phyloP scores from a whole-genome alignment of 371 early-diverging fungal species.

The Mucor saturninus region DNA sequence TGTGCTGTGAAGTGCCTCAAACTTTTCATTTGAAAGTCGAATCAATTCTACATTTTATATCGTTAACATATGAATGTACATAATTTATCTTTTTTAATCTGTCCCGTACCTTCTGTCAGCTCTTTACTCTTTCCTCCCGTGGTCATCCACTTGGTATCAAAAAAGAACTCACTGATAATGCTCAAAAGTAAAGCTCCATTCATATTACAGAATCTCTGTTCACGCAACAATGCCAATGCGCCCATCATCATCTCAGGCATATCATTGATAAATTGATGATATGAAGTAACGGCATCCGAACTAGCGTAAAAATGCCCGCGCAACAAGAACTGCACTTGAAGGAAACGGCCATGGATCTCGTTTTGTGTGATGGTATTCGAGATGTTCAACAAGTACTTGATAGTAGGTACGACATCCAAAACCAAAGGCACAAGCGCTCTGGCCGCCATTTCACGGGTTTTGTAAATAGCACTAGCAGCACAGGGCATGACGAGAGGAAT shows the following conservation, averaged over 20 bases:
- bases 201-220: slow-evolving; percentile 35
- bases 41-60: slow-evolving; percentile 9
- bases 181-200: slow-evolving; percentile 54
- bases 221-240: slow-evolving; percentile 25
- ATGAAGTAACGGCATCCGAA: slow-evolving; percentile 25
- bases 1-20: neutral
- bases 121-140: slow-evolving; percentile 24
- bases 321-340: slow-evolving; percentile 68
- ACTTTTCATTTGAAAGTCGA: slow-evolving; percentile 19
- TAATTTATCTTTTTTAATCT: neutral
- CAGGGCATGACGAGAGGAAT: slow-evolving; percentile 76
- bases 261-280: slow-evolving; percentile 40
- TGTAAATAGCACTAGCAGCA: slow-evolving; percentile 74
- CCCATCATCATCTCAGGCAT: slow-evolving; percentile 37
- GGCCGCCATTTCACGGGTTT: slow-evolving; percentile 88
- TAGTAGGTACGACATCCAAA: slow-evolving; percentile 48
- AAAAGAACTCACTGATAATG: slow-evolving; percentile 57
- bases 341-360: slow-evolving; percentile 71
- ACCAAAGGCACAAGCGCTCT: slow-evolving; percentile 80
- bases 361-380: slow-evolving; percentile 51
- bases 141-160: slow-evolving; percentile 52
- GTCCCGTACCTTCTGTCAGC: slow-evolving; percentile 26
- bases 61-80: no score
- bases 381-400: slow-evolving; percentile 33
- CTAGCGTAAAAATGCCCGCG: slow-evolving; percentile 62